Conservation (phyloP, 2,329 filamentous ascomycete genomes). For the Aspergillus piperis region DNA sequence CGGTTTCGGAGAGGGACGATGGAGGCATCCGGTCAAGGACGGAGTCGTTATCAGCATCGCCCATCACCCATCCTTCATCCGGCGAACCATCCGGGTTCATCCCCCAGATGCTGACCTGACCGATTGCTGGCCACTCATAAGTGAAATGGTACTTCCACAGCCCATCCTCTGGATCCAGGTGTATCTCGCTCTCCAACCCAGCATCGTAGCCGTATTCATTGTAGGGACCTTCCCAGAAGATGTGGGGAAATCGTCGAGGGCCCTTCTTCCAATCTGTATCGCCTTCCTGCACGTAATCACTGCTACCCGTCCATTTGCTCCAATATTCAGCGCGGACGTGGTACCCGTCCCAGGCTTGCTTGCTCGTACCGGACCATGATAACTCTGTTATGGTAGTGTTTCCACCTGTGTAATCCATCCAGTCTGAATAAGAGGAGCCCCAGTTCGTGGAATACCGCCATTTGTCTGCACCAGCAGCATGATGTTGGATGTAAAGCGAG, state of each 20-base stretch:
- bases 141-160: conserved; percentile 62
- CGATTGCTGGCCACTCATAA: conserved; percentile 62
- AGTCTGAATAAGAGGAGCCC: conserved; percentile 60
- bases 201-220: conserved; percentile 65
- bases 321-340: conserved; percentile 65
- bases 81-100: conserved; percentile 63
- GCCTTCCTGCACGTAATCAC: conserved; percentile 60
- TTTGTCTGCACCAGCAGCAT: conserved; percentile 61
- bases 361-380: conserved; percentile 57
- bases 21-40: conserved; percentile 64
- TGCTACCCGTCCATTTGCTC: conserved; percentile 59
- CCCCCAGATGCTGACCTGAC: conserved; percentile 66
- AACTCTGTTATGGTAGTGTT: conserved; percentile 52
- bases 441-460: conserved; percentile 64
- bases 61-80: conserved; percentile 59
- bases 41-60: conserved; percentile 61
- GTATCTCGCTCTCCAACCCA: conserved; percentile 57
- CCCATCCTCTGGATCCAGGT: conserved; percentile 47
- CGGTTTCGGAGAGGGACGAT: conserved; percentile 55
- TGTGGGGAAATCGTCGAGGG: conserved; percentile 59
- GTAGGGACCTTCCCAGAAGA: conserved; percentile 62
- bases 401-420: conserved; percentile 55
- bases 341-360: conserved; percentile 60
- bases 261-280: conserved; percentile 49
- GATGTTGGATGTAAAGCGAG: conserved; percentile 54